Evolutionary conservation across 177 flowering plant species (phyloP).

Genomic region (Vitis hybrid): DNA sequence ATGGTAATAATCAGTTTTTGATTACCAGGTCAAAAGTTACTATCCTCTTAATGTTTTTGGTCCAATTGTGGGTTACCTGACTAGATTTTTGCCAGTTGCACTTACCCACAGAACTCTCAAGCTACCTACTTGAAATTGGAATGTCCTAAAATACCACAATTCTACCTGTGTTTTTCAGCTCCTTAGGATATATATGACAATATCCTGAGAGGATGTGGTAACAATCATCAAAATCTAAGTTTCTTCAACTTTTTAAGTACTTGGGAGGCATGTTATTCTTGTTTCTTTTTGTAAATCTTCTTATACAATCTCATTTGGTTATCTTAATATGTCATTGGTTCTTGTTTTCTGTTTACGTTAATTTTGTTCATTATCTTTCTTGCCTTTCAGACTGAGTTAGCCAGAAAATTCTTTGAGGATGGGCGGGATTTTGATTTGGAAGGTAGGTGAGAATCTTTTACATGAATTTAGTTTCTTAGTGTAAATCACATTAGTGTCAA

Average conservation of each 20-base stretch:
- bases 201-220: too few relatives aligned
- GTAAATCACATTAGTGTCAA: not conserved
- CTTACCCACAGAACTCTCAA: too few relatives aligned
- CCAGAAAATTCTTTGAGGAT: constrained; percentile 77
- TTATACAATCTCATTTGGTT: not conserved
- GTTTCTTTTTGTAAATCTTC: not conserved
- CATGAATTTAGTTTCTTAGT: not conserved
- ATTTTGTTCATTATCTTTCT: not conserved
- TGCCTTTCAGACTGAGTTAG: constrained; percentile 62
- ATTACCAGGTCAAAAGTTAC: too few relatives aligned
- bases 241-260: not conserved
- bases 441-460: constrained; percentile 38
- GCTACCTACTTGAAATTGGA: too few relatives aligned
- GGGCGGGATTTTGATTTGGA: constrained; percentile 78
- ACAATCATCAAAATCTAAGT: not conserved
- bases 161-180: too few relatives aligned
- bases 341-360: constrained; percentile 3
- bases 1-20: too few relatives aligned
- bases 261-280: not conserved
- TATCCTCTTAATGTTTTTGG: too few relatives aligned
- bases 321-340: not conserved
- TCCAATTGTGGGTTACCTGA: too few relatives aligned
- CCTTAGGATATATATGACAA: too few relatives aligned
- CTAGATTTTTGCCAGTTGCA: too few relatives aligned
- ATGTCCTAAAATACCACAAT: too few relatives aligned